phyloP scores from a whole-genome alignment of 176 grass and related monocot species.

The Lolium multiflorum region DNA sequence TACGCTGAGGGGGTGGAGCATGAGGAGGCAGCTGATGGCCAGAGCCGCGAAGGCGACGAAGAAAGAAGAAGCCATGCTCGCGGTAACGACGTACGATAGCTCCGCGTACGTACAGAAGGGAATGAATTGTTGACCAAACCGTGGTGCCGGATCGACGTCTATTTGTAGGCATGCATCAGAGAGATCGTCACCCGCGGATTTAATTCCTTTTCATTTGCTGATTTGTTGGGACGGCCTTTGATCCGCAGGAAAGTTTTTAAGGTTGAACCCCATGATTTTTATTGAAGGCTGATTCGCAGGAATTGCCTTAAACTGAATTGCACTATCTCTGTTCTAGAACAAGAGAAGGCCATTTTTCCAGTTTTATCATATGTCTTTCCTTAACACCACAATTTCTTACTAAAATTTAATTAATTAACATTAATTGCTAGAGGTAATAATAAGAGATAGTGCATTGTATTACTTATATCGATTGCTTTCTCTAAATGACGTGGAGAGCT shows the following conservation, averaged over 20 bases:
- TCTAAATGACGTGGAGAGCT: too few relatives aligned
- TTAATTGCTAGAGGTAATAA: too few relatives aligned
- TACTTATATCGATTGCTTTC: too few relatives aligned
- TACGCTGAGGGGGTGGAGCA: slow-evolving; percentile 48
- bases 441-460: too few relatives aligned
- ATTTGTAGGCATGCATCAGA: slow-evolving; percentile 48
- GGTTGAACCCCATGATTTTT: background rate
- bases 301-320: background rate
- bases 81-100: background rate
- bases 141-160: background rate
- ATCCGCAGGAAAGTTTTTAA: background rate
- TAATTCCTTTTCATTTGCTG: background rate
- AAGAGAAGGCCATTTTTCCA: too few relatives aligned
- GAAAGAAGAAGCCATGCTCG: slow-evolving; percentile 39
- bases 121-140: background rate
- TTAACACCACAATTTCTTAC: too few relatives aligned
- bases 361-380: too few relatives aligned
- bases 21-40: background rate
- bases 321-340: too few relatives aligned
- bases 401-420: too few relatives aligned
- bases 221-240: background rate
- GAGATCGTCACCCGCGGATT: background rate
- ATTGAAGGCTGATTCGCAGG: background rate
- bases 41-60: slow-evolving; percentile 35
- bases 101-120: background rate